These are phyloP conservation scores for Solanum pinnatisectum DNA, from an alignment of 257 asterid species.

Conservation along the genomic window DNA sequence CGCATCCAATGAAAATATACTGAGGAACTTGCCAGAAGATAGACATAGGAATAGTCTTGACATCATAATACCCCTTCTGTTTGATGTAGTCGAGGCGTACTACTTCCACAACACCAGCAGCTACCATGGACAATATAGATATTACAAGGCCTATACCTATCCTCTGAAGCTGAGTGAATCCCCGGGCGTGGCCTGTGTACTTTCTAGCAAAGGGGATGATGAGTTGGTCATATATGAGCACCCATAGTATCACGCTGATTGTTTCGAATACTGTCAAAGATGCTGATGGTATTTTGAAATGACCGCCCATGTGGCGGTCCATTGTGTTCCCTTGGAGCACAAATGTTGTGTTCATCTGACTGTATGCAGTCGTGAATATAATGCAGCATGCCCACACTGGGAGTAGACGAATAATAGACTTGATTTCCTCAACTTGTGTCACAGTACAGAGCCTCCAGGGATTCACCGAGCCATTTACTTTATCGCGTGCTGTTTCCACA, in stretches of 20 bases:
- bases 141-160: slow-evolving; percentile 55
- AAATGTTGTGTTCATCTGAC: slow-evolving; percentile 30
- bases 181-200: slow-evolving; percentile 50
- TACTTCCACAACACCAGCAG: slow-evolving; percentile 52
- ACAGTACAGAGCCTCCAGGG: slow-evolving; percentile 72
- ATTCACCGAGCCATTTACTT: slow-evolving; percentile 8
- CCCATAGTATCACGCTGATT: slow-evolving; percentile 25
- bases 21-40: slow-evolving; percentile 35
- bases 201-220: slow-evolving; percentile 35
- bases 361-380: slow-evolving; percentile 48
- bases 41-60: slow-evolving; percentile 40
- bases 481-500: slow-evolving; percentile 28
- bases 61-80: slow-evolving; percentile 34
- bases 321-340: slow-evolving; percentile 66
- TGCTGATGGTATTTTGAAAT: slow-evolving; percentile 80
- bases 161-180: slow-evolving; percentile 71
- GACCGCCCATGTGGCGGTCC: slow-evolving; percentile 59
- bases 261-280: background rate
- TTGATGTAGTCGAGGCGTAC: slow-evolving; percentile 38
- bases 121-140: slow-evolving; percentile 48
- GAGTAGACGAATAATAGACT: slow-evolving; percentile 47
- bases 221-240: slow-evolving; percentile 35
- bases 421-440: slow-evolving; percentile 80
- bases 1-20: slow-evolving; percentile 49
- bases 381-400: slow-evolving; percentile 75